phyloP scores from a whole-genome alignment of 2,329 filamentous ascomycete genomes.

The Beauveria asiatica region DNA sequence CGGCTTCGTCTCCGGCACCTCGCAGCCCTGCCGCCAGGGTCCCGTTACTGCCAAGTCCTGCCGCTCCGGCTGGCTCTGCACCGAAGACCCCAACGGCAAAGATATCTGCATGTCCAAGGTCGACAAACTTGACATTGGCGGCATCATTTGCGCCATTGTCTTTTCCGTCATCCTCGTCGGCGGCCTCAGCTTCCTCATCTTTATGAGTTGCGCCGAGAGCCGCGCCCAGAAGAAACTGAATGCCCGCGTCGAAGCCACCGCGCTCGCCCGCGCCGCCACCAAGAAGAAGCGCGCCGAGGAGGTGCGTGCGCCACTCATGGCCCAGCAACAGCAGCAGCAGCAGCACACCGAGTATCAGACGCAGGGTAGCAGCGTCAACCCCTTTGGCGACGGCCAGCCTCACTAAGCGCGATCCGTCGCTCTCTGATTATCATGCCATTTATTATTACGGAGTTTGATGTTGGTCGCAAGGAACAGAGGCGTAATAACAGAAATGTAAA shows the following conservation, averaged over 20 bases:
- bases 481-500: not conserved
- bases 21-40: slow-evolving; percentile 32
- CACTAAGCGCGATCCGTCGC: not conserved
- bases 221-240: slow-evolving; percentile 33
- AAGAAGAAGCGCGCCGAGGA: slow-evolving; percentile 32
- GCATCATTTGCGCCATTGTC: slow-evolving; percentile 39
- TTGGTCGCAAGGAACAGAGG: not conserved
- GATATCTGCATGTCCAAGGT: slow-evolving; percentile 32
- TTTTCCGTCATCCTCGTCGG: slow-evolving; percentile 34
- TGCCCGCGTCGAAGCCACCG: slow-evolving; percentile 41
- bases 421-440: not conserved
- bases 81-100: slow-evolving; percentile 27
- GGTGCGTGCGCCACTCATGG: slow-evolving; percentile 29
- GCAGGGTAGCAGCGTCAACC: slow-evolving; percentile 18
- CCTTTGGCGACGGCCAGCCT: slow-evolving; percentile 29
- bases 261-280: slow-evolving; percentile 39
- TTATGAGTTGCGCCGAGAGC: slow-evolving; percentile 44
- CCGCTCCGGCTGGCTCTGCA: slow-evolving; percentile 36
- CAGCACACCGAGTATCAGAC: slow-evolving; percentile 14
- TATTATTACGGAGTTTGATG: not conserved
- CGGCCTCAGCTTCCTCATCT: slow-evolving; percentile 33
- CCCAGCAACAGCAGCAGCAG: slow-evolving; percentile 17
- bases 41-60: slow-evolving; percentile 30
- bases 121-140: slow-evolving; percentile 32
- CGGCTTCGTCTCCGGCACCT: slow-evolving; percentile 27